Evolutionary conservation across 2,329 filamentous ascomycete genomes (phyloP).

Genomic region (Phialemoniopsis sp.): DNA sequence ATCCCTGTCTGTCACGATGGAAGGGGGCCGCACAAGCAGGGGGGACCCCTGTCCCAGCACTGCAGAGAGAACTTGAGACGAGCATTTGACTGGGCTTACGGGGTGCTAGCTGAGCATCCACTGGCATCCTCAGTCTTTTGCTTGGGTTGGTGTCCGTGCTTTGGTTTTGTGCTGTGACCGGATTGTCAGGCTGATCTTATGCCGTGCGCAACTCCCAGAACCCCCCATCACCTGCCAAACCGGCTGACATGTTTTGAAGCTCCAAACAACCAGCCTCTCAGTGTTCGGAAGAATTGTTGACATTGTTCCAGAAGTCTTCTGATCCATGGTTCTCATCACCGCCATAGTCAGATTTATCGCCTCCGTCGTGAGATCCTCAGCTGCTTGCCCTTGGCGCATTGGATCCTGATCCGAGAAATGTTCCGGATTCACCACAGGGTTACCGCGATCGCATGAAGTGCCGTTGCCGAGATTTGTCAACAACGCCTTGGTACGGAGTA

Average conservation of each 20-base stretch:
- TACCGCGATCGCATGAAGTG: conserved; percentile 2
- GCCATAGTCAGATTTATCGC: conserved; percentile 14
- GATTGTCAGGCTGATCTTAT: conserved; percentile 42
- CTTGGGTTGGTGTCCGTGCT: conserved; percentile 7
- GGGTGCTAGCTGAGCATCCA: too few relatives aligned
- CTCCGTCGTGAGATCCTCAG: conserved; percentile 8
- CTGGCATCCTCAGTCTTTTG: too few relatives aligned
- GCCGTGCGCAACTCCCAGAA: conserved; percentile 30
- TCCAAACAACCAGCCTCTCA: conserved; percentile 14
- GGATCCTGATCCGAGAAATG: conserved; percentile 2
- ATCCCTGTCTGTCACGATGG: conserved; percentile 21
- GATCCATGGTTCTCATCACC: conserved; percentile 12
- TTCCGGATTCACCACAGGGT: conserved; percentile 6
- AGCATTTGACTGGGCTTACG: too few relatives aligned
- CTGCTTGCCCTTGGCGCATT: conserved; percentile 7
- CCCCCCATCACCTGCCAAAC: too few relatives aligned
- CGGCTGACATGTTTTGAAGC: conserved; percentile 6
- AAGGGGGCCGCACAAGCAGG: conserved; percentile 1
- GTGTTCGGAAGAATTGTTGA: conserved; percentile 12
- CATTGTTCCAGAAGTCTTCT: conserved; percentile 17
- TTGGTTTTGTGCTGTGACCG: conserved; percentile 37
- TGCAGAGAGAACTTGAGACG: conserved; percentile 36
- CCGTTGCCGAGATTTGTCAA: neutral
- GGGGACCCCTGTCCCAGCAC: conserved; percentile 18
- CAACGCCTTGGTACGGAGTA: too few relatives aligned